Evolutionary conservation across 305 asterid species (phyloP).

Genomic region (Fraxinus albicans): DNA sequence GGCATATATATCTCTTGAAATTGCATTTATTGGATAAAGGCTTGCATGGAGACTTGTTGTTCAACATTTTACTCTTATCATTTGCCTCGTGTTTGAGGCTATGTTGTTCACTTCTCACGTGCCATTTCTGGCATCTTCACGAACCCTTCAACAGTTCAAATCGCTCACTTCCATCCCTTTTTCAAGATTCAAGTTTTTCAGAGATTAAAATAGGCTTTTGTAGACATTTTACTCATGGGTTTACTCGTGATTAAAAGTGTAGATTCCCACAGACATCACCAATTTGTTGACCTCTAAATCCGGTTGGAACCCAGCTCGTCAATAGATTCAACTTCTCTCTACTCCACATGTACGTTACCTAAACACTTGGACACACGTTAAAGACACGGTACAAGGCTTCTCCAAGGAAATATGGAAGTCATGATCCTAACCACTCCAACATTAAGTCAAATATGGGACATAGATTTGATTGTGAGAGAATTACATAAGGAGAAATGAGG

Average conservation of each 20-base stretch:
- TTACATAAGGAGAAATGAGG: not conserved
- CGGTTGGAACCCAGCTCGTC: not conserved
- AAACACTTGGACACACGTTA: not conserved
- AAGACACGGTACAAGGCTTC: not conserved
- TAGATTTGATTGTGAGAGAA: not conserved
- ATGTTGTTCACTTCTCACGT: not conserved
- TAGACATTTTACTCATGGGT: not conserved
- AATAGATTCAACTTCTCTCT: not conserved
- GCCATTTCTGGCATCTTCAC: not conserved
- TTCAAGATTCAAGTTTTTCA: not conserved
- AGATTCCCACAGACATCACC: not conserved
- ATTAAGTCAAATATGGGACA: not conserved
- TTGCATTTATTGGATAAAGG: not conserved
- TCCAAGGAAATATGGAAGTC: not conserved
- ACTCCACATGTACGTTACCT: not conserved
- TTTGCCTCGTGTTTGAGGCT: not conserved
- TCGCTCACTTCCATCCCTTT: not conserved
- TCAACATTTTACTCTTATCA: not conserved
- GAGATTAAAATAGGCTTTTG: not conserved
- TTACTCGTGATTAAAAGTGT: not conserved
- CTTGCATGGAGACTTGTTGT: not conserved
- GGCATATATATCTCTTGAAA: not conserved
- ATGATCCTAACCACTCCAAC: not conserved
- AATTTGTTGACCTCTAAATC: not conserved
- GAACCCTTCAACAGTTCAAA: not conserved